Evolutionary conservation across 306 rosid species (phyloP).

Genomic region (Malus orientalis): DNA sequence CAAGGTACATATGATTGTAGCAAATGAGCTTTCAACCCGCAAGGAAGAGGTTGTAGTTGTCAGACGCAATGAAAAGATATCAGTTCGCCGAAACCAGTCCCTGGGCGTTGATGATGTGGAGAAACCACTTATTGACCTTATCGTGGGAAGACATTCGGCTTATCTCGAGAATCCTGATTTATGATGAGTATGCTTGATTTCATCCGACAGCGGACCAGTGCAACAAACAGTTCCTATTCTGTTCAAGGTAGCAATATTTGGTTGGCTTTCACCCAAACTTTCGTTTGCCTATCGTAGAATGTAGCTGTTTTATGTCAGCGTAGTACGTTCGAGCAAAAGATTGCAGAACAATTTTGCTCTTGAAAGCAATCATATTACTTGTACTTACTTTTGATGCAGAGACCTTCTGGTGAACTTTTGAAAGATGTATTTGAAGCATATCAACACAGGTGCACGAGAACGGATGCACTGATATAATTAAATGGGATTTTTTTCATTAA

Average conservation of each 20-base stretch:
- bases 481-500: constrained; percentile 8
- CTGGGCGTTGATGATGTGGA: constrained; percentile 54
- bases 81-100: constrained; percentile 43
- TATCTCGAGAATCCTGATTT: constrained; percentile 30
- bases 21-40: constrained; percentile 80
- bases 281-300: neutral
- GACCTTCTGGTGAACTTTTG: neutral
- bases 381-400: neutral
- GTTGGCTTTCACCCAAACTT: neutral
- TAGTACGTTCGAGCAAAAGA: neutral
- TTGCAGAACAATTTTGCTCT: neutral
- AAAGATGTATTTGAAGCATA: neutral
- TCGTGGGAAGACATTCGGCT: constrained; percentile 54
- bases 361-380: neutral
- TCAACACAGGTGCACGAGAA: neutral
- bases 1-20: constrained; percentile 84
- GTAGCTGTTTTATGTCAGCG: neutral
- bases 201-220: neutral
- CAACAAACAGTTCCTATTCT: neutral
- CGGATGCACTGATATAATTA: neutral
- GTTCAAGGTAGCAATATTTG: neutral
- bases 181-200: constrained; percentile 9
- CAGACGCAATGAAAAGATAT: constrained; percentile 39
- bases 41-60: constrained; percentile 82
- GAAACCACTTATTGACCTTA: constrained; percentile 54